A percentile compares a stretch with the other conserved stretches of the same genome.
These are phyloP conservation scores for Chamaenerion angustifolium DNA, from an alignment of 345 rosid genomes.

Conservation along the genomic window DNA sequence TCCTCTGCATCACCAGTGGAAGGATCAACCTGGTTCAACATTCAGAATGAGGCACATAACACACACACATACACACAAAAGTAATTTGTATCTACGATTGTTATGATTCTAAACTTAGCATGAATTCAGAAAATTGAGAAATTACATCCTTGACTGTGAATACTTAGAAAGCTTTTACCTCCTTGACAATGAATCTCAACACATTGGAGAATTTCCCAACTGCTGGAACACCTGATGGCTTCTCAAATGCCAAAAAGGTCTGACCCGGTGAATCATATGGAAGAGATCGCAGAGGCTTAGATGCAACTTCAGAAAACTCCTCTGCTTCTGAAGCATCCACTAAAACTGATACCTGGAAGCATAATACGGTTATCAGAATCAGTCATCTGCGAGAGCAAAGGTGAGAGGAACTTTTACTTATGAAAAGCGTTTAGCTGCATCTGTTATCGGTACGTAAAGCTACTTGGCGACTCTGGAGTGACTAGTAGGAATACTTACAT, in stretches of 20 bases:
- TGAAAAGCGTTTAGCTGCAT: too few relatives aligned
- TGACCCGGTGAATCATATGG: constrained; percentile 94
- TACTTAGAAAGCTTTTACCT: constrained; percentile 27
- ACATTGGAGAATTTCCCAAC: constrained; percentile 79
- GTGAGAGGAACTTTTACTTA: too few relatives aligned
- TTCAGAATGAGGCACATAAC: too few relatives aligned
- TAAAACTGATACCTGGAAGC: constrained; percentile 58
- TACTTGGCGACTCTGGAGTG: too few relatives aligned
- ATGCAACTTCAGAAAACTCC: constrained; percentile 47
- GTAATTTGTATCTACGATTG: too few relatives aligned
- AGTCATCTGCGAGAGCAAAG: too few relatives aligned
- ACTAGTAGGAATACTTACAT: constrained; percentile 28
- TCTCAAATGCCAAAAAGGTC: constrained; percentile 77
- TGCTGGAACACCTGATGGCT: constrained; percentile 66
- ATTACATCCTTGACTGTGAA: too few relatives aligned
- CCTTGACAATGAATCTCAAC: constrained; percentile 77
- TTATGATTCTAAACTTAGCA: too few relatives aligned
- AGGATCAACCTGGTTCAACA: constrained; percentile 58
- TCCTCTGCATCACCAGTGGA: constrained; percentile 86
- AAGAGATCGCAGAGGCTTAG: constrained; percentile 64
- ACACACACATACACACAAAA: too few relatives aligned
- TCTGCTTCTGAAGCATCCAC: constrained; percentile 93
- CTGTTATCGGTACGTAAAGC: too few relatives aligned
- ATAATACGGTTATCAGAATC: background rate
- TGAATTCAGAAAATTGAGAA: too few relatives aligned